Evolutionary conservation across 1,284 basidiomycete species (phyloP).

Genomic region (Irpex sp.): DNA sequence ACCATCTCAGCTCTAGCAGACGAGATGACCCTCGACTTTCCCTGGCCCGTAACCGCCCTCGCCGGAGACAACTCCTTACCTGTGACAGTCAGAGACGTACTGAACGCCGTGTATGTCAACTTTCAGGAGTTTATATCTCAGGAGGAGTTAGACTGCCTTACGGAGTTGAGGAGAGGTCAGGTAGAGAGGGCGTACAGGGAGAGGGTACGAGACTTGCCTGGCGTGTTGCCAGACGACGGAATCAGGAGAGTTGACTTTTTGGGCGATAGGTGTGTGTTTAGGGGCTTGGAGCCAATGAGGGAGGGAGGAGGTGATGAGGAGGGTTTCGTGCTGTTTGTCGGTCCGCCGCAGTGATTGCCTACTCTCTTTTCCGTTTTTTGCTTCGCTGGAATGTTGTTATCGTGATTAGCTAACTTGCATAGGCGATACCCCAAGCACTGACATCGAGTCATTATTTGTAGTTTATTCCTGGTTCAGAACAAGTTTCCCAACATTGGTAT

Average conservation of each 20-base stretch:
- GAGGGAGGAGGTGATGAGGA: slow-evolving; percentile 26
- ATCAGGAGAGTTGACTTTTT: slow-evolving; percentile 50
- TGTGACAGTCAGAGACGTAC: slow-evolving; percentile 49
- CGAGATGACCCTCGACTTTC: slow-evolving; percentile 40
- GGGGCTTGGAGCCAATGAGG: slow-evolving; percentile 48
- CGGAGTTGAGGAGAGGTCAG: slow-evolving; percentile 27
- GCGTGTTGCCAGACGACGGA: slow-evolving; percentile 27
- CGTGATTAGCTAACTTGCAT: too few relatives aligned
- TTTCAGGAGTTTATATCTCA: slow-evolving; percentile 40
- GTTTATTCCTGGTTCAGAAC: background rate
- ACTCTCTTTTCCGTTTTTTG: too few relatives aligned
- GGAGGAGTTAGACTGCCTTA: slow-evolving; percentile 34
- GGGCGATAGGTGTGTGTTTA: slow-evolving; percentile 45
- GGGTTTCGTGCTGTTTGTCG: slow-evolving; percentile 52
- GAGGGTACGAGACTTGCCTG: slow-evolving; percentile 21
- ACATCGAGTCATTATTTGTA: background rate
- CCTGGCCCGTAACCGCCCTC: slow-evolving; percentile 49
- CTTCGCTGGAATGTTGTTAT: background rate
- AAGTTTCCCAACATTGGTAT: too few relatives aligned
- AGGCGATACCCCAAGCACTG: too few relatives aligned
- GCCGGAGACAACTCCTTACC: slow-evolving; percentile 31
- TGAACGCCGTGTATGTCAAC: slow-evolving; percentile 41
- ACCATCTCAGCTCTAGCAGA: slow-evolving; percentile 49
- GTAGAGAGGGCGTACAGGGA: slow-evolving; percentile 23
- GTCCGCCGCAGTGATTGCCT: slow-evolving; percentile 22